Conservation (phyloP, 768 basidiomycete genomes). For the Xerocomellus amylosporus region DNA sequence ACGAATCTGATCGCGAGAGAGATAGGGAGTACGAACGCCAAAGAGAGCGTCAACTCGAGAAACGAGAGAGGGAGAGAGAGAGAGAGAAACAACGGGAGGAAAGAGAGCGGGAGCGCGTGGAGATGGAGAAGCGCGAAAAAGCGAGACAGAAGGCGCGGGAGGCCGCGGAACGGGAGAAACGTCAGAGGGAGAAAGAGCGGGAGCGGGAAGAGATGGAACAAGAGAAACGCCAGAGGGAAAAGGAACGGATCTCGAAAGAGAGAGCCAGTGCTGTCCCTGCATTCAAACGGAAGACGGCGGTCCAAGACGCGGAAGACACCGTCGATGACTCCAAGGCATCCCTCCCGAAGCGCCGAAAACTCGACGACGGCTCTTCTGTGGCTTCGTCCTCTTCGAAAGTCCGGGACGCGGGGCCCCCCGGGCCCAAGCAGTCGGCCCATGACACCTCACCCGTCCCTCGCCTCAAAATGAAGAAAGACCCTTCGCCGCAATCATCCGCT, state of each 20-base stretch:
- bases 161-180: slow-evolving; percentile 25
- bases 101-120: slow-evolving; percentile 14
- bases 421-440: slow-evolving; percentile 38
- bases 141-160: slow-evolving; percentile 23
- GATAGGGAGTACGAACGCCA: slow-evolving; percentile 24
- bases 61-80: slow-evolving; percentile 20
- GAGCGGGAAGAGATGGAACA: slow-evolving; percentile 23
- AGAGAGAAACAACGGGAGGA: slow-evolving; percentile 26
- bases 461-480: slow-evolving; percentile 39
- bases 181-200: slow-evolving; percentile 21
- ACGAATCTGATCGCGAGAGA: slow-evolving; percentile 30
- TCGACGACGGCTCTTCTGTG: slow-evolving; percentile 33
- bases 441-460: slow-evolving; percentile 23
- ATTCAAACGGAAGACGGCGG: slow-evolving; percentile 41
- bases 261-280: slow-evolving; percentile 15
- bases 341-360: slow-evolving; percentile 43
- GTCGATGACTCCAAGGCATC: slow-evolving; percentile 23
- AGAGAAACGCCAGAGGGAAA: slow-evolving; percentile 24
- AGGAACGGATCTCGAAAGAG: slow-evolving; percentile 24
- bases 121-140: slow-evolving; percentile 22
- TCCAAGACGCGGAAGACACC: slow-evolving; percentile 31
- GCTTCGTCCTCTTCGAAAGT: slow-evolving; percentile 13
- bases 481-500: slow-evolving; percentile 22
- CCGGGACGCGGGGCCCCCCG: slow-evolving; percentile 25
- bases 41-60: slow-evolving; percentile 26